Evolutionary conservation across 192 early-diverging fungal genomes (phyloP).

Genomic region (Diversispora epigaea): DNA sequence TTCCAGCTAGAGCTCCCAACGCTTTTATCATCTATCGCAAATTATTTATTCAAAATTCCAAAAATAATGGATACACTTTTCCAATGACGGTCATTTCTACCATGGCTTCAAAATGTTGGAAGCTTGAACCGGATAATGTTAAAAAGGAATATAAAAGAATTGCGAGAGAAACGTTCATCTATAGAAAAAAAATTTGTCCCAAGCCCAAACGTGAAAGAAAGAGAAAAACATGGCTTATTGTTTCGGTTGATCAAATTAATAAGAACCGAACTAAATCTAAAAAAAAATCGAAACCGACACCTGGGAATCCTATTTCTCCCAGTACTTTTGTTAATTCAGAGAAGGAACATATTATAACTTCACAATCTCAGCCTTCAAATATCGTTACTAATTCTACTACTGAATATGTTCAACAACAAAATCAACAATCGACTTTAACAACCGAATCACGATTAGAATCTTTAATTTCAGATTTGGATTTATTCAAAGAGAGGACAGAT

Average conservation of each 20-base stretch:
- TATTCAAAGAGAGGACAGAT: no score
- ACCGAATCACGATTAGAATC: no score
- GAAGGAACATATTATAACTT: no score
- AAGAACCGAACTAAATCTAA: no score
- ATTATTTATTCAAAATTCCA: background rate
- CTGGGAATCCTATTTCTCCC: no score
- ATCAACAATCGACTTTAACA: no score
- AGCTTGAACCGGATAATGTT: background rate
- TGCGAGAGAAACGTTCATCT: slow-evolving; percentile 3
- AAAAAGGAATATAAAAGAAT: slow-evolving; percentile 22
- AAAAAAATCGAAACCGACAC: no score
- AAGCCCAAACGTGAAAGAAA: background rate
- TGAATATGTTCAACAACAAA: no score
- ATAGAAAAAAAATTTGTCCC: background rate
- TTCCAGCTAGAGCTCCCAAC: background rate
- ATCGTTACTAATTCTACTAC: no score
- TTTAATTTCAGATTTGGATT: no score
- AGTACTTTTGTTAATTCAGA: no score
- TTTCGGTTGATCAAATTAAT: background rate
- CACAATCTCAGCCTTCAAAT: no score
- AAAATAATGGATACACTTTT: background rate
- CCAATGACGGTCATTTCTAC: slow-evolving; percentile 16
- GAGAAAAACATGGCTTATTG: background rate
- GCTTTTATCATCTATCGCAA: slow-evolving; percentile 12
- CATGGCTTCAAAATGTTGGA: slow-evolving; percentile 1